Percentiles rank a stretch among this genome's conserved stretches.
These are phyloP conservation scores for Fusarium humuli DNA, from an alignment of 2,329 filamentous ascomycete genomes.

Conservation along the genomic window DNA sequence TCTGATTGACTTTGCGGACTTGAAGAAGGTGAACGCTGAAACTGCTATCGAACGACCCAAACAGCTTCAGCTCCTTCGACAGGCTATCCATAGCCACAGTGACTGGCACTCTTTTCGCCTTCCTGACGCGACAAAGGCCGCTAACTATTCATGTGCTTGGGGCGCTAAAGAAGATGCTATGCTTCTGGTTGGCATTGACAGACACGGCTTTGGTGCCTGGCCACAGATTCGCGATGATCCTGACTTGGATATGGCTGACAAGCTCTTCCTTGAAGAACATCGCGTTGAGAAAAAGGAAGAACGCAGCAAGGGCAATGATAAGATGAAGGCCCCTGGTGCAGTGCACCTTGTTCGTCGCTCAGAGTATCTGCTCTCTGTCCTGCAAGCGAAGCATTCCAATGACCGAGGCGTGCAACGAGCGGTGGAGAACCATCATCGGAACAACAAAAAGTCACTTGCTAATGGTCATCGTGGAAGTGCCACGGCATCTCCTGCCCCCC, in stretches of 20 bases:
- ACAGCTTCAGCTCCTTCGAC: slow-evolving; percentile 86
- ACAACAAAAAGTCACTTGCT: slow-evolving; percentile 81
- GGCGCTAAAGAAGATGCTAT: slow-evolving; percentile 95
- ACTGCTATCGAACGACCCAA: slow-evolving; percentile 91
- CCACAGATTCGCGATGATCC: slow-evolving; percentile 90
- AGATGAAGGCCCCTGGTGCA: slow-evolving; percentile 92
- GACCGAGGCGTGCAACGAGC: slow-evolving; percentile 81
- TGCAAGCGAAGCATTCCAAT: slow-evolving; percentile 85
- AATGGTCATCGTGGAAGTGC: slow-evolving; percentile 73
- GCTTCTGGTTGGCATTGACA: slow-evolving; percentile 92
- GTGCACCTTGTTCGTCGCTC: slow-evolving; percentile 95
- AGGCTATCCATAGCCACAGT: slow-evolving; percentile 72
- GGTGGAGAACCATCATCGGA: slow-evolving; percentile 93
- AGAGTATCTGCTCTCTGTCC: slow-evolving; percentile 94
- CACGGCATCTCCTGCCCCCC: slow-evolving; percentile 78
- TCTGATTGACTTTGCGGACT: slow-evolving; percentile 90
- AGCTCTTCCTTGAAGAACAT: slow-evolving; percentile 97
- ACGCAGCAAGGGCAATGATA: slow-evolving; percentile 79
- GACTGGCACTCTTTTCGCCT: slow-evolving; percentile 87
- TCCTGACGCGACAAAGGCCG: slow-evolving; percentile 89
- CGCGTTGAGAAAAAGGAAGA: slow-evolving; percentile 98
- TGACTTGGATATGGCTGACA: slow-evolving; percentile 86
- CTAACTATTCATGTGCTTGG: slow-evolving; percentile 93
- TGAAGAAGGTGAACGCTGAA: slow-evolving; percentile 95
- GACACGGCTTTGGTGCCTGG: slow-evolving; percentile 97